Evolutionary conservation across 352 stramenopile species (phyloP).

Genomic region (Globisporangium nodosum): DNA sequence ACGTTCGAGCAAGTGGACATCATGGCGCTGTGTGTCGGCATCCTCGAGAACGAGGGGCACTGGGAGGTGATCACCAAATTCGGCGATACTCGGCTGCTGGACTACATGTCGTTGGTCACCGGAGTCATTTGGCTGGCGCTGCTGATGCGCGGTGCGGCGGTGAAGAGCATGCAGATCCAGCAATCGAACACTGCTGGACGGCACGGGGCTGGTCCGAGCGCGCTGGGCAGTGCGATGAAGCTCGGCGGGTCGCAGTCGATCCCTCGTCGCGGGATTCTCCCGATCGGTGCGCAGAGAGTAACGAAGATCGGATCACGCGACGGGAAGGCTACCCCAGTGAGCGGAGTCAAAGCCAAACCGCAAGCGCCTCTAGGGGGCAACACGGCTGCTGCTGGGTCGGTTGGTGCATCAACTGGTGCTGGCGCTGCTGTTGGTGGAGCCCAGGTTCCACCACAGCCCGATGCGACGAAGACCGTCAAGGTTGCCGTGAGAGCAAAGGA

Average conservation of each 20-base stretch:
- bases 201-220: conserved; percentile 24
- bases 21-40: conserved; percentile 68
- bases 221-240: conserved; percentile 38
- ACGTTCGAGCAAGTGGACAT: conserved; percentile 83
- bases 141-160: conserved; percentile 66
- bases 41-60: conserved; percentile 70
- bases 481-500: conserved; percentile 73
- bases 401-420: not conserved
- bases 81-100: conserved; percentile 55
- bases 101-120: conserved; percentile 78
- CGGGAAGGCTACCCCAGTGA: conserved; percentile 19
- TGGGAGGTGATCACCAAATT: conserved; percentile 59
- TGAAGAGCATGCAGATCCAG: conserved; percentile 86
- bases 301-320: conserved; percentile 24
- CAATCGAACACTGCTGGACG: conserved; percentile 45
- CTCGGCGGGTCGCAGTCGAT: conserved; percentile 47
- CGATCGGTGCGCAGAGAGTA: conserved; percentile 12
- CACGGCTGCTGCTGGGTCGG: conserved; percentile 2
- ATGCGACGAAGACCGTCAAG: conserved; percentile 52
- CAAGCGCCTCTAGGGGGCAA: conserved; percentile 8
- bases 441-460: not conserved
- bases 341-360: conserved; percentile 32
- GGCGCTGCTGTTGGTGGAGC: not conserved
- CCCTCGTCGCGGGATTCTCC: conserved; percentile 34
- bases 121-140: conserved; percentile 72